phyloP scores from a whole-genome alignment of 2,329 filamentous ascomycete species.

The Pseudocercospora crystallina region DNA sequence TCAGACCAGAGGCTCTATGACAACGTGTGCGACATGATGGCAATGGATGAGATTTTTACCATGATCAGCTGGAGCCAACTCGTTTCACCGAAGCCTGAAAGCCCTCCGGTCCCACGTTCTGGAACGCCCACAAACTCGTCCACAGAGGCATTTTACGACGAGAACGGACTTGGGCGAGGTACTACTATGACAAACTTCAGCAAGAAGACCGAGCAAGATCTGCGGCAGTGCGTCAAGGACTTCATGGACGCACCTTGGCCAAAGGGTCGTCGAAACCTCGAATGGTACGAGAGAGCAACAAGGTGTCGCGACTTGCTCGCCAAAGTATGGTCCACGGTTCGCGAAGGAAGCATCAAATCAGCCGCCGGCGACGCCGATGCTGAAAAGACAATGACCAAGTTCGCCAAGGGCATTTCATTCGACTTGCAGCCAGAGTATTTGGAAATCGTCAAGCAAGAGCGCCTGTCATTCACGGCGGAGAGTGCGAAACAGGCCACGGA shows the following conservation, averaged over 20 bases:
- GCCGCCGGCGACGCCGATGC: too few species aligned
- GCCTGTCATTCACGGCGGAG: neutral
- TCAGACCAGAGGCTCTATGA: too few species aligned
- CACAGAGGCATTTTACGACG: too few species aligned
- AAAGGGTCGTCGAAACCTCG: neutral
- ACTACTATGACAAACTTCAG: too few species aligned
- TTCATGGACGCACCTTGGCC: constrained; percentile 10
- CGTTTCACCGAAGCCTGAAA: too few species aligned
- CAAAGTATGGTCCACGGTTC: neutral
- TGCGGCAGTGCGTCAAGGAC: neutral
- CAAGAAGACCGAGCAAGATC: too few species aligned
- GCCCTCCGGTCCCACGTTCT: too few species aligned
- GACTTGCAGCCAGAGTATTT: neutral
- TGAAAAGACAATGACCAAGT: neutral
- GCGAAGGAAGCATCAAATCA: neutral
- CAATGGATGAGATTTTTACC: neutral
- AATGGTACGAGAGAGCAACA: neutral
- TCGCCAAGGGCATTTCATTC: neutral
- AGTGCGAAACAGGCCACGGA: neutral
- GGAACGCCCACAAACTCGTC: too few species aligned
- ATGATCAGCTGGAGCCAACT: neutral
- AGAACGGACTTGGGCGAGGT: too few species aligned
- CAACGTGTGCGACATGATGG: constrained; percentile 5
- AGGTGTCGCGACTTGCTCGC: neutral
- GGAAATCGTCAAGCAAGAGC: neutral